phyloP scores from a whole-genome alignment of 2,329 filamentous ascomycete species.

The Pezicula rhizophila region DNA sequence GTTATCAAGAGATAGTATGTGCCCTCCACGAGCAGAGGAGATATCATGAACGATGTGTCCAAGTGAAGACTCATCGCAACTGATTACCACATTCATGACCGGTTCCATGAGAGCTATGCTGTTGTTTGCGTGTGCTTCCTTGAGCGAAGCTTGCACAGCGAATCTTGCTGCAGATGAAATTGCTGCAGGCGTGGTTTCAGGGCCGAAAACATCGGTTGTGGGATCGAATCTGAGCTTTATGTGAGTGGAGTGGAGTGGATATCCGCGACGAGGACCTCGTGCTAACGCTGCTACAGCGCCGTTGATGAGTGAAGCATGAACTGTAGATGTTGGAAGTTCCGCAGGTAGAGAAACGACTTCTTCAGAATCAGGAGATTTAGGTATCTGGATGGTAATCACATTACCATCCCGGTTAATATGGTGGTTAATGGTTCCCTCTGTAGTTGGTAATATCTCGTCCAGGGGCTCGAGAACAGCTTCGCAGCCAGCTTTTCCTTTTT shows the following conservation, averaged over 20 bases:
- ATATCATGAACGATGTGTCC: conserved; percentile 81
- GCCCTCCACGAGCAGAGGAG: conserved; percentile 64
- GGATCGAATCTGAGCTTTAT: conserved; percentile 67
- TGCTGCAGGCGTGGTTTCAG: conserved; percentile 60
- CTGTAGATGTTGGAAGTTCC: conserved; percentile 41
- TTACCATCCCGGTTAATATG: conserved; percentile 63
- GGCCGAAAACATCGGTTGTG: conserved; percentile 55
- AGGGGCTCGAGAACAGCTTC: conserved; percentile 62
- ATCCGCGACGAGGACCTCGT: conserved; percentile 73
- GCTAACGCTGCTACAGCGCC: conserved; percentile 79
- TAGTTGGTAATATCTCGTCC: conserved; percentile 32
- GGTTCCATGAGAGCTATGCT: conserved; percentile 76
- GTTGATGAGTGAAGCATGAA: conserved; percentile 59
- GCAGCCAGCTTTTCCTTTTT: conserved; percentile 71
- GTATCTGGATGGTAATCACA: conserved; percentile 50
- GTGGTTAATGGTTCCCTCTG: conserved; percentile 39
- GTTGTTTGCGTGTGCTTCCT: conserved; percentile 47
- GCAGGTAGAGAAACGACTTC: conserved; percentile 42
- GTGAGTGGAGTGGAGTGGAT: conserved; percentile 71
- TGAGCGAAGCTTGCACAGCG: conserved; percentile 65
- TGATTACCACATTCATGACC: conserved; percentile 85
- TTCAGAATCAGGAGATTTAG: conserved; percentile 30
- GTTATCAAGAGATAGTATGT: conserved; percentile 63
- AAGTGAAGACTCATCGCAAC: conserved; percentile 74
- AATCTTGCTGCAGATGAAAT: conserved; percentile 61